phyloP scores from a whole-genome alignment of 768 basidiomycete genomes.

The Boletales sp. region DNA sequence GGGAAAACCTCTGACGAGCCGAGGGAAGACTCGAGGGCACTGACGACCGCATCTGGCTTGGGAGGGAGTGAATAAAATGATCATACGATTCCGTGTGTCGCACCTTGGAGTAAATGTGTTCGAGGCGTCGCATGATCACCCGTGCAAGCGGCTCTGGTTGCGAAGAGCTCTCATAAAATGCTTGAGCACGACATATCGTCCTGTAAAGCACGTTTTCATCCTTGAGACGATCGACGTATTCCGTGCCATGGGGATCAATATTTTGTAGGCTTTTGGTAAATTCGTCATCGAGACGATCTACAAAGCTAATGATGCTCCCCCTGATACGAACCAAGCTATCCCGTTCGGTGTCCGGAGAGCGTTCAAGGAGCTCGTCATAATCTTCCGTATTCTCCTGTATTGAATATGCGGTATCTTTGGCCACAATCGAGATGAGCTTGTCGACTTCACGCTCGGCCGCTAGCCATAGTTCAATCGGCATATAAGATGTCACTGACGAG shows the following conservation, averaged over 20 bases:
- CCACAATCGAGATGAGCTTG: slow-evolving; percentile 77
- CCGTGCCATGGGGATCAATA: slow-evolving; percentile 98
- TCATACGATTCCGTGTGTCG: background rate
- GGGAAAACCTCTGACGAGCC: slow-evolving; percentile 59
- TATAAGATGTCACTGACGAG: slow-evolving; percentile 77
- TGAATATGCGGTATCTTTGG: slow-evolving; percentile 67
- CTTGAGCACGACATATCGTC: slow-evolving; percentile 90
- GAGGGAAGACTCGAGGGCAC: slow-evolving; percentile 78
- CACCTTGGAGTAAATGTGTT: slow-evolving; percentile 98
- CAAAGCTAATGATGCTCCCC: slow-evolving; percentile 93
- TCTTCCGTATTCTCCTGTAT: slow-evolving; percentile 86
- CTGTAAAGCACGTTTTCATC: slow-evolving; percentile 94
- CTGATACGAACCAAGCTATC: slow-evolving; percentile 81
- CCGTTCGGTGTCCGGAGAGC: slow-evolving; percentile 67
- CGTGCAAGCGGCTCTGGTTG: slow-evolving; percentile 79
- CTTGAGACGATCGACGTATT: slow-evolving; percentile 95
- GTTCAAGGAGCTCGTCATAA: slow-evolving; percentile 88
- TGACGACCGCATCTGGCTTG: slow-evolving; percentile 90
- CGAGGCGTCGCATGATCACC: slow-evolving; percentile 91
- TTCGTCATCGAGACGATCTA: slow-evolving; percentile 96
- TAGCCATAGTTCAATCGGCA: slow-evolving; percentile 92
- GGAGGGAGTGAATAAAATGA: slow-evolving; percentile 8
- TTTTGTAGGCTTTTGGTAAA: slow-evolving; percentile 97
- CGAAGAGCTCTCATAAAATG: slow-evolving; percentile 80
- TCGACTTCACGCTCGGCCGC: slow-evolving; percentile 87